Conservation (phyloP, 2,329 filamentous ascomycete species). For the Orbilia blumenaviensis region DNA sequence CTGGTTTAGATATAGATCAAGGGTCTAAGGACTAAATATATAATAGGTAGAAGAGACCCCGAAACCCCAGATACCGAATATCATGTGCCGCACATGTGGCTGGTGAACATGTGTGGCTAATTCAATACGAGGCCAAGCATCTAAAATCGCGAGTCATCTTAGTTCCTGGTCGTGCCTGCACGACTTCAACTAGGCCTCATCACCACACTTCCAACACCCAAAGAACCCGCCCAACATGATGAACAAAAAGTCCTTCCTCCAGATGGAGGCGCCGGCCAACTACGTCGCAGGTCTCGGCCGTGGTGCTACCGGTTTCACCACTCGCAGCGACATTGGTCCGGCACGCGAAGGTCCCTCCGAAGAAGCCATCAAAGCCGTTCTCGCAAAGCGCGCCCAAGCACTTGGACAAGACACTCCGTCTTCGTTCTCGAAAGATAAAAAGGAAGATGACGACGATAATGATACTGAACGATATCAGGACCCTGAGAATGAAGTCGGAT, state of each 20-base stretch:
- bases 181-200: conserved; percentile 22
- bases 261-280: conserved; percentile 65
- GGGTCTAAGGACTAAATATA: not conserved
- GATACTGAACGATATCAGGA: conserved; percentile 88
- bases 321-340: conserved; percentile 92
- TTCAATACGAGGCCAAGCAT: not conserved
- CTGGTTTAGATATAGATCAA: no score
- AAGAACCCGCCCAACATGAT: conserved; percentile 51
- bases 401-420: conserved; percentile 77
- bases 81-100: no score
- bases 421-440: conserved; percentile 75
- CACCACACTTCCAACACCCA: conserved; percentile 1
- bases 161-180: not conserved
- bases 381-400: conserved; percentile 89
- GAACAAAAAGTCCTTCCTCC: conserved; percentile 58
- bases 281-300: conserved; percentile 90
- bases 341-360: conserved; percentile 94
- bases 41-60: not conserved
- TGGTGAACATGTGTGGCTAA: conserved; percentile 28
- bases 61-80: no score
- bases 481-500: conserved; percentile 93
- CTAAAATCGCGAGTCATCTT: conserved; percentile 16
- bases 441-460: conserved; percentile 76
- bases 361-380: conserved; percentile 97
- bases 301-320: conserved; percentile 97